These are phyloP conservation scores for Yarrowia deformans DNA, from an alignment of 805 yeast genomes.

Conservation along the genomic window DNA sequence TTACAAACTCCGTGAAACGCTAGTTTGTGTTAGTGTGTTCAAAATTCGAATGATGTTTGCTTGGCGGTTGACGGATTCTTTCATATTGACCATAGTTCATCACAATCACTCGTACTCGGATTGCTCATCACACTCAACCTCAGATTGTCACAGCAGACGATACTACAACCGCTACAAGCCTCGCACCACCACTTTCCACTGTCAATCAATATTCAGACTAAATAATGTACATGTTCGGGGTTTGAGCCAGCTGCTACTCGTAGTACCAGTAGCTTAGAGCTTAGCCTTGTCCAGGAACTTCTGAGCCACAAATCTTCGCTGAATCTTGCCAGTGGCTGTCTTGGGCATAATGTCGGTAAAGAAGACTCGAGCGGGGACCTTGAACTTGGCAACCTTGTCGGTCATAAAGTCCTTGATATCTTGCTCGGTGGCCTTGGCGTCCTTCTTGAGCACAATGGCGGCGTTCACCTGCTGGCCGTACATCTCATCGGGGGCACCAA, in stretches of 20 bases:
- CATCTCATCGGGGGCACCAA: conserved; percentile 69
- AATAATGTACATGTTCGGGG: conserved; percentile 2
- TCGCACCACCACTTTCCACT: background rate
- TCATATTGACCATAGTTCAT: no score
- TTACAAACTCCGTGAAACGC: no score
- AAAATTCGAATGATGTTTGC: no score
- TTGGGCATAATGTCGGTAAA: conserved; percentile 71
- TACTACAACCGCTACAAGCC: background rate
- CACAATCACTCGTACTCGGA: no score
- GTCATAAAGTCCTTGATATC: conserved; percentile 59
- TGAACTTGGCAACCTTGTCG: conserved; percentile 61
- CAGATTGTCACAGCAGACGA: no score
- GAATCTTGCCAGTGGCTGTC: conserved; percentile 81
- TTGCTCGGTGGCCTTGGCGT: conserved; percentile 50
- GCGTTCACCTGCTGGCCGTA: conserved; percentile 78
- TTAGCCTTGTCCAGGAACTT: conserved; percentile 49
- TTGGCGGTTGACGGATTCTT: no score
- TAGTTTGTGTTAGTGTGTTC: no score
- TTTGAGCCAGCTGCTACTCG: background rate
- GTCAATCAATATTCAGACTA: background rate
- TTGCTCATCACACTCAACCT: no score
- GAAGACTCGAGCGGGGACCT: conserved; percentile 65
- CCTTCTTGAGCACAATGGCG: conserved; percentile 64
- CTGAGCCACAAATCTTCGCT: conserved; percentile 67
- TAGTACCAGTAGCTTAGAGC: conserved; percentile 7